Percentiles rank a stretch among this genome's conserved stretches.
Evolutionary conservation across 257 asterid species (phyloP).

Genomic region (Oldenlandia corymbosa): DNA sequence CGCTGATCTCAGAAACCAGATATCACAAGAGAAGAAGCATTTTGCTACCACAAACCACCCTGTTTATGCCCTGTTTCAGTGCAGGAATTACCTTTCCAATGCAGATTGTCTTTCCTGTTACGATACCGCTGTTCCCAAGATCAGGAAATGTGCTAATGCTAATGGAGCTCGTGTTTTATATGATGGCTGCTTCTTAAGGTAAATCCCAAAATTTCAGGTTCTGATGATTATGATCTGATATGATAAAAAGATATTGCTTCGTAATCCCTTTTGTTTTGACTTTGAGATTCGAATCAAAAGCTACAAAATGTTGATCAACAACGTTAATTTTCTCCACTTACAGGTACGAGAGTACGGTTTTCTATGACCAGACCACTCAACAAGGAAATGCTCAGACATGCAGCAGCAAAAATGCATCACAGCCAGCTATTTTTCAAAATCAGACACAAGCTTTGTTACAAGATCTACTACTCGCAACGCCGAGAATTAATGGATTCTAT

Average conservation of each 20-base stretch:
- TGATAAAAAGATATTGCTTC: too few species aligned
- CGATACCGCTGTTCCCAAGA: slow-evolving; percentile 59
- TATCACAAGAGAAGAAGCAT: slow-evolving; percentile 29
- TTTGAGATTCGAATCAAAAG: too few species aligned
- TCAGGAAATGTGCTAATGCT: slow-evolving; percentile 63
- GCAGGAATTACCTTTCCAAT: slow-evolving; percentile 57
- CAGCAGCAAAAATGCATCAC: slow-evolving; percentile 49
- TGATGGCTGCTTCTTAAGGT: slow-evolving; percentile 93
- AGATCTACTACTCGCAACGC: slow-evolving; percentile 62
- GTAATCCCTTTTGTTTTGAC: too few species aligned
- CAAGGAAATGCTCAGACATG: slow-evolving; percentile 68
- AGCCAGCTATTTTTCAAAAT: slow-evolving; percentile 38
- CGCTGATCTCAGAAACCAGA: slow-evolving; percentile 45
- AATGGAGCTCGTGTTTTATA: slow-evolving; percentile 80
- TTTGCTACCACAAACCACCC: slow-evolving; percentile 83
- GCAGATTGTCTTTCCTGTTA: slow-evolving; percentile 68
- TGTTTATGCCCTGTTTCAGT: slow-evolving; percentile 69
- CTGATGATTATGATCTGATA: too few species aligned
- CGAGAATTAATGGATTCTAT: slow-evolving; percentile 47
- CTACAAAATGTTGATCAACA: too few species aligned
- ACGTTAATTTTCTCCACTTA: too few species aligned
- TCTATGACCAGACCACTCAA: slow-evolving; percentile 57
- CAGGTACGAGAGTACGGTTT: slow-evolving; percentile 82
- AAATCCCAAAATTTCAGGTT: too few species aligned
- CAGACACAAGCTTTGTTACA: slow-evolving; percentile 30